These are phyloP conservation scores for Fagopyrum tataricum DNA, from an alignment of 148 eudicot genomes.

Conservation along the genomic window DNA sequence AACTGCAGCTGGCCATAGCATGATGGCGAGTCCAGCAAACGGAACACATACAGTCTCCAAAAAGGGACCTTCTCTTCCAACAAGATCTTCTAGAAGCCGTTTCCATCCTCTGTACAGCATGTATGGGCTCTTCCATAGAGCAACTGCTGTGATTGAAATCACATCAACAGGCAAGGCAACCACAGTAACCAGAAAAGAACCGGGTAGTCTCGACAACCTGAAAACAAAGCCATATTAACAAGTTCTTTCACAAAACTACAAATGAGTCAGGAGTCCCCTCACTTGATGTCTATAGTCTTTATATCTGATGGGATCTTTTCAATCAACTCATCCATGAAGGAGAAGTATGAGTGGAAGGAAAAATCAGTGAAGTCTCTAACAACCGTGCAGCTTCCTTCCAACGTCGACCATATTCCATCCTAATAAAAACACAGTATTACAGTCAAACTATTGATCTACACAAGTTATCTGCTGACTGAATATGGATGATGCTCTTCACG, in stretches of 20 bases:
- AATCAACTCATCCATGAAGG: constrained; percentile 78
- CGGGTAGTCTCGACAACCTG: constrained; percentile 59
- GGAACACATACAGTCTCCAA: constrained; percentile 88
- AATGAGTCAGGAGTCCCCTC: constrained; percentile 14
- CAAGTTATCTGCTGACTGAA: background rate
- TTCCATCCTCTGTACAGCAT: constrained; percentile 92
- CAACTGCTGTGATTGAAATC: constrained; percentile 48
- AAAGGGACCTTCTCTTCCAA: constrained; percentile 93
- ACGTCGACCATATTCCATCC: constrained; percentile 65
- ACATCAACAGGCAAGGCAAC: constrained; percentile 61
- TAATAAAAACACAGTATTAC: constrained; percentile 14
- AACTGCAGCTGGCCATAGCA: constrained; percentile 86
- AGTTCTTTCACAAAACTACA: background rate
- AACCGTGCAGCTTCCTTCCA: constrained; percentile 56
- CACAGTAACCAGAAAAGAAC: constrained; percentile 44
- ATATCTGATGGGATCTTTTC: constrained; percentile 48
- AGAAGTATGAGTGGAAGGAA: constrained; percentile 91
- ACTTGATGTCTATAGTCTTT: constrained; percentile 67
- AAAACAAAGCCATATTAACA: background rate
- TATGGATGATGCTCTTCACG: no score
- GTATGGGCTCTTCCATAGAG: constrained; percentile 86
- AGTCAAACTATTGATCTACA: background rate
- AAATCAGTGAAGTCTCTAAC: constrained; percentile 76
- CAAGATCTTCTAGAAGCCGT: constrained; percentile 69
- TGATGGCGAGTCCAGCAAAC: constrained; percentile 80